Percentiles rank a stretch among this genome's conserved stretches.
phyloP scores from a whole-genome alignment of 2,329 filamentous ascomycete species.

The Diaporthe citriasiana region DNA sequence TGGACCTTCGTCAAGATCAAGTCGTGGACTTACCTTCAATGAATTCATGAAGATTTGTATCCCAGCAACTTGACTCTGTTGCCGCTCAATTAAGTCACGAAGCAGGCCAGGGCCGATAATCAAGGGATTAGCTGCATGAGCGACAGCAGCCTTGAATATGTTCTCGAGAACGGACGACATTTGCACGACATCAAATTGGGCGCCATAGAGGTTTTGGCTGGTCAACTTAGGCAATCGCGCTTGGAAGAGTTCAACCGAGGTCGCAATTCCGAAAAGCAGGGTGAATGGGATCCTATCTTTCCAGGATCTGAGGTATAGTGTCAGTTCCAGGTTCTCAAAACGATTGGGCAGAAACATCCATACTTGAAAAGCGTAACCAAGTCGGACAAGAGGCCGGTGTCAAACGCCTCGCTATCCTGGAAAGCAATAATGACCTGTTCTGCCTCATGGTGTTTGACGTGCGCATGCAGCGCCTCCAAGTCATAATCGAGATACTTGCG shows the following conservation, averaged over 20 bases:
- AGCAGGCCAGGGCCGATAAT: constrained; percentile 76
- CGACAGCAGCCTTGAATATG: constrained; percentile 76
- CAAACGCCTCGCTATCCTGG: constrained; percentile 87
- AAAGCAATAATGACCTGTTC: constrained; percentile 79
- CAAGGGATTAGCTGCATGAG: constrained; percentile 68
- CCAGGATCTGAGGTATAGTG: constrained; percentile 66
- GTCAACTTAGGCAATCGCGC: constrained; percentile 79
- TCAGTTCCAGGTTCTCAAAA: constrained; percentile 49
- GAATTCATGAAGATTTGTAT: constrained; percentile 80
- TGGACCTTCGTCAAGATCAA: not conserved
- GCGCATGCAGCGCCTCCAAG: constrained; percentile 76
- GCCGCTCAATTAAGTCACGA: constrained; percentile 75
- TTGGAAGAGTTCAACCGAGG: constrained; percentile 84
- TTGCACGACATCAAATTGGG: constrained; percentile 83
- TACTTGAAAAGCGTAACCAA: constrained; percentile 78
- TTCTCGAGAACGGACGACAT: constrained; percentile 79
- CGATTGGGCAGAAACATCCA: constrained; percentile 42
- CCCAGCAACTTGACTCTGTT: constrained; percentile 83
- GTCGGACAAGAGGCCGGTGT: constrained; percentile 79
- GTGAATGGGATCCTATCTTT: constrained; percentile 82
- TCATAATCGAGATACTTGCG: constrained; percentile 83
- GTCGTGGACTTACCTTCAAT: constrained; percentile 67
- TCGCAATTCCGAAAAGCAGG: constrained; percentile 84
- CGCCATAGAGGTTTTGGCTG: constrained; percentile 76
- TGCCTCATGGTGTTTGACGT: constrained; percentile 66